Evolutionary conservation across 1,284 basidiomycete genomes (phyloP), one percentile per base, ranked within the genome.

Genomic region (Leccinum subrobustum): DNA sequence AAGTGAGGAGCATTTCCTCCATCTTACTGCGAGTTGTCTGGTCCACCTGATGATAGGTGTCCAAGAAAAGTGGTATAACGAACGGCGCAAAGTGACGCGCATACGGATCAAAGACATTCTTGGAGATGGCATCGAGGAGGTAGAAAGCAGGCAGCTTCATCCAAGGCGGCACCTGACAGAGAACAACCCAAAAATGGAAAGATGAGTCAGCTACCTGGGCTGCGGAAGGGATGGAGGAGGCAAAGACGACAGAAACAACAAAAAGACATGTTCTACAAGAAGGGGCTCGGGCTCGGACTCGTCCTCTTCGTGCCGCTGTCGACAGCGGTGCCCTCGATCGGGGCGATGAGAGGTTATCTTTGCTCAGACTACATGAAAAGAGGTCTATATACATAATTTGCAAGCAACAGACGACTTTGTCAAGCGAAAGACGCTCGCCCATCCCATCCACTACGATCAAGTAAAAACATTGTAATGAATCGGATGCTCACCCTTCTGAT

Each of bases 91-190:
- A 93, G 62, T 86, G 83, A 62, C 87, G 85, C 27, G 92, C 91
- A 76, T 96, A 98, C 12, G 95, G 94, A 51, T 91, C 85, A 65
- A 88, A 95, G 47, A 95, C 87, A 77, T 97, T 97, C 77, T 98
- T 98, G 56, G 92, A 93, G 63, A 99, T 95, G 16, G 96, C 96
- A 73, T 99, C 97, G 70, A 99, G 83, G 11, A 98, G 84, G 75
- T 99, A 99, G 68, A 98, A 93, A 0, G 92, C 84, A 0, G 97
- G 96, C 4, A 99, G 82, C 75, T 98, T 96, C 82, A 92, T 89
- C 77, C 87, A 88, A 12, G 91, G 87, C n/a, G 87, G 88, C n/a
- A 94, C 92, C 94, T 96, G 76, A 67, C 59, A 65, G 65, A 61
- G 68, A 69, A 44, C 56, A 69, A 68, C 72, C 74, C 75, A 62